Evolutionary conservation across 139 green algal species (phyloP).

Genomic region (Yamagishiella unicocca): DNA sequence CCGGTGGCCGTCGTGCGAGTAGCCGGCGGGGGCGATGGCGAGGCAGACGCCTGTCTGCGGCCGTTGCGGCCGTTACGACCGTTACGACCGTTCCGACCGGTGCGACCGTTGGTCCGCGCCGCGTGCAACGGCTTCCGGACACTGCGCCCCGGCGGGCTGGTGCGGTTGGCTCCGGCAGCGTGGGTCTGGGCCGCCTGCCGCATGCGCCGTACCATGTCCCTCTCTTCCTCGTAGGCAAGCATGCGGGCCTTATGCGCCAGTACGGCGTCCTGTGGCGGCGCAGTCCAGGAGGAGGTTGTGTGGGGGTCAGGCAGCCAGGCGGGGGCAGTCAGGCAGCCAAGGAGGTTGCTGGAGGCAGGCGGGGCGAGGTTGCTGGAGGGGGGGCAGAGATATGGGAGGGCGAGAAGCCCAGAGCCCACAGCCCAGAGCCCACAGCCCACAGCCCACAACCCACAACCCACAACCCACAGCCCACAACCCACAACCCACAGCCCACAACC

Average conservation of each 20-base stretch:
- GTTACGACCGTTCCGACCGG: not conserved
- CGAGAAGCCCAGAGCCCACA: too few relatives aligned
- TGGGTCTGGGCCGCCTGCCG: not conserved
- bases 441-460: too few relatives aligned
- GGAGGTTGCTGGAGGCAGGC: too few relatives aligned
- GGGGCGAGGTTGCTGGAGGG: too few relatives aligned
- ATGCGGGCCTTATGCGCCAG: conserved; percentile 22
- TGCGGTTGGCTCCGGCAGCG: not conserved
- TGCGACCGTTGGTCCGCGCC: not conserved
- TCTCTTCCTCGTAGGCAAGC: conserved; percentile 22
- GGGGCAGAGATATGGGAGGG: too few relatives aligned
- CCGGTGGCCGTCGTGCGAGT: not conserved
- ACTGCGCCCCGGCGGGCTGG: not conserved
- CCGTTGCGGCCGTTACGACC: not conserved
- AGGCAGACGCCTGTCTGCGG: not conserved
- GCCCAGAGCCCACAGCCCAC: too few relatives aligned
- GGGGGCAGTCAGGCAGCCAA: too few relatives aligned
- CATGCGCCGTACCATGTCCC: not conserved
- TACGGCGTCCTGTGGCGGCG: conserved; percentile 11
- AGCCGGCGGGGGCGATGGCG: not conserved
- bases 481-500: too few relatives aligned
- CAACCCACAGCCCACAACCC: too few relatives aligned
- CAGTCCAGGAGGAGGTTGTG: too few relatives aligned
- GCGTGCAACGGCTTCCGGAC: not conserved
- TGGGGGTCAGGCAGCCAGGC: too few relatives aligned